Base-by-base conservation (phyloP, 441 rosid species). In the Kokia cookei region DNA sequence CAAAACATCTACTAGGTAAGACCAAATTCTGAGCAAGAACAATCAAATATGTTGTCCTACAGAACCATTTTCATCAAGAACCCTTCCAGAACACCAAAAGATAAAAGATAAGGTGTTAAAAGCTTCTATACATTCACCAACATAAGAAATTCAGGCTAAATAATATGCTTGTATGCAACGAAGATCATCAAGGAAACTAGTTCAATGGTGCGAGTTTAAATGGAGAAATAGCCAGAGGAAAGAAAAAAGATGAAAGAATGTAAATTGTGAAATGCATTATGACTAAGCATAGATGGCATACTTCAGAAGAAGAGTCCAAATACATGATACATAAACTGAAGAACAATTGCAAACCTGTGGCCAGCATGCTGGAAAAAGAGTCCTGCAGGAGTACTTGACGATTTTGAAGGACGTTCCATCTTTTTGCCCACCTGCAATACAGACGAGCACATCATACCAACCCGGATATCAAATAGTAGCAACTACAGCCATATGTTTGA, bases 331-430 rank as follows among this genome's bases (percentile, higher is more conserved):
- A 13, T 22, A 62, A n/a, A 51, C 50, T 42, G 17, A 43, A 70
- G 50, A 1, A 63, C 2, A 55, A 54, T 12, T 61, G 43, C 71
- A 12, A 65, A 92, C 99, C 98, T 93, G 87, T 96, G 99, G 74
- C 99, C 99, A 74, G 97, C 97, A 84, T 96, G 99, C 86, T 89
- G 99, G 87, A 96, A 96, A 84, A 96, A 96, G 73, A 96, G 88
- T 62, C 99, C 99, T 15, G 94, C 85, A 27, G 99, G 97, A 78
- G 86, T 59, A 78, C 59, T 78, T 72, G 88, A 79, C 50, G 86
- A 78, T 77, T 82, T 90, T 32, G 87, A 71, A 75, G 85, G 84
- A 27, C 76, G 84, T 59, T 91, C 97, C 65, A 80, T 76, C 83
- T 84, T 90, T 85, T 89, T 90, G 78, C 93, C 91, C 29, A 96